Evolutionary conservation across 495 filamentous ascomycete species (phyloP), one percentile per base, ranked within the genome.

Genomic region (Xylaria longipes): DNA sequence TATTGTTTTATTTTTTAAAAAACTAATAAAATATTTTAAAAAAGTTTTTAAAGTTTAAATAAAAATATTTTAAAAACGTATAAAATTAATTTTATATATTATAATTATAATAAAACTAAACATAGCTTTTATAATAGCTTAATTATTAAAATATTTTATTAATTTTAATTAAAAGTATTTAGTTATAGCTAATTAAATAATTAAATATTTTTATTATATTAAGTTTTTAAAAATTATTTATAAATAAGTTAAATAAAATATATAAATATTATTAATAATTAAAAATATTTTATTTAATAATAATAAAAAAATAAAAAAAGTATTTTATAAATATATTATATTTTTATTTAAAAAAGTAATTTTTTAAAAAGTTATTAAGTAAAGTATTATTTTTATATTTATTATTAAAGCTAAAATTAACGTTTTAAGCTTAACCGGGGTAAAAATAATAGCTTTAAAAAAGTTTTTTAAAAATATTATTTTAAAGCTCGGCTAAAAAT

Each of bases 1-100:
- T n/a, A n/a, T n/a, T n/a, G n/a, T n/a, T n/a, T n/a, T n/a, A n/a
- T n/a, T n/a, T 14, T 43, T 43, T 43, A 45, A 45, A 45, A 45
- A 45, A 3, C 41, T 45, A 15, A 45, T 5, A 15, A 45, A 45
- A 12, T 45, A 17, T 45, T 3, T 17, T 45, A 62, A 27, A 25
- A n/a, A 25, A 52, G n/a, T n/a, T 52, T 25, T 52, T 25, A 52
- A 52, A 52, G n/a, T n/a, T n/a, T 52, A 52, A 52, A 25, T 52
- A 22, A 56, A 56, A 29, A 5, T 56, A 12, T 56, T 12, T 56
- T 56, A 56, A 56, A 56, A 56, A 15, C 11, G 1, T 56, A 56
- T 56, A 15, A 56, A 56, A 29, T 56, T 29, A 1, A 56, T 56
- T 56, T 56, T 56, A 56, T 56, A 56, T 56, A 56, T 15, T 12